A percentile compares a stretch with the other conserved stretches of the same genome.
Evolutionary conservation across 495 filamentous ascomycete genomes (phyloP).

Genomic region (Hyaloscypha bicolor): DNA sequence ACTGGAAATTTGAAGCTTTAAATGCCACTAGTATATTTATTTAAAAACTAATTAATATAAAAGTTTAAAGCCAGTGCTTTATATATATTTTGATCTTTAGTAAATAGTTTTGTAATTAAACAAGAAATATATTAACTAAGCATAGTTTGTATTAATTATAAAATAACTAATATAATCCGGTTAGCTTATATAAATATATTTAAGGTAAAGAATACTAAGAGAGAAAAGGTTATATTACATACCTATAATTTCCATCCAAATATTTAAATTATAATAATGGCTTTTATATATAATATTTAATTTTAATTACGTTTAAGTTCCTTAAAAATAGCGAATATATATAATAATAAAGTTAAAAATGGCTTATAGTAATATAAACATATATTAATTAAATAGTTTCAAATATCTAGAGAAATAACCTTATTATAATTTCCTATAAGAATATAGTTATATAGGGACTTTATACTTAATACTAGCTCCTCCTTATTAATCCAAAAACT

Average conservation of each 20-base stretch:
- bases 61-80: conserved; percentile 18
- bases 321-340: conserved; percentile 22
- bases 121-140: conserved; percentile 7
- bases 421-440: conserved; percentile 24
- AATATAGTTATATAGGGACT: conserved; percentile 20
- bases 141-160: no score
- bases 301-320: not conserved
- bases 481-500: conserved; percentile 26
- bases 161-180: no score
- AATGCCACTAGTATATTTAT: conserved; percentile 20
- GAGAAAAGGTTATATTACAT: conserved; percentile 23
- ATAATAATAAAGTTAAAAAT: conserved; percentile 22
- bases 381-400: conserved; percentile 25
- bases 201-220: conserved; percentile 18
- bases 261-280: conserved; percentile 25
- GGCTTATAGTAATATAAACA: conserved; percentile 25
- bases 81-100: conserved; percentile 23
- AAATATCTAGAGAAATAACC: conserved; percentile 23
- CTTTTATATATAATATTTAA: not conserved
- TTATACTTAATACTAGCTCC: conserved; percentile 19
- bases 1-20: conserved; percentile 21
- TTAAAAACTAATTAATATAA: conserved; percentile 16
- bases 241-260: conserved; percentile 25
- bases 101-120: conserved; percentile 16
- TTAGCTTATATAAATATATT: not conserved